phyloP scores from a whole-genome alignment of 345 rosid genomes.

The Eucalyptus coolabah region DNA sequence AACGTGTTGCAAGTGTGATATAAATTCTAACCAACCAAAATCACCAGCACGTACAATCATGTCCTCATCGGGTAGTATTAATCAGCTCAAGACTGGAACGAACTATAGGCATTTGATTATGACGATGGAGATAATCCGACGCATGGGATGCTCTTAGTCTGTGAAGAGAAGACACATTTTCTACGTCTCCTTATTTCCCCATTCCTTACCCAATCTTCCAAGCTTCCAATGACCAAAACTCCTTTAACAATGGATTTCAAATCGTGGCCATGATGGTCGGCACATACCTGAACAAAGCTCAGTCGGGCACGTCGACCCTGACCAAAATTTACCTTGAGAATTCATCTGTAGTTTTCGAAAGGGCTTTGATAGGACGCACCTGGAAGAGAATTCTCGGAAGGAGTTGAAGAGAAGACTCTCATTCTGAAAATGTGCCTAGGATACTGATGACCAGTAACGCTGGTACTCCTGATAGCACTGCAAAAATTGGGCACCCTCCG shows the following conservation, averaged over 20 bases:
- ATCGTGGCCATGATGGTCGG: not conserved
- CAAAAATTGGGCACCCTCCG: no score
- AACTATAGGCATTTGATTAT: fast-evolving
- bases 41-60: not conserved
- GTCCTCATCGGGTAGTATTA: not conserved
- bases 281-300: not conserved
- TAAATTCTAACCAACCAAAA: not conserved
- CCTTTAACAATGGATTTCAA: fast-evolving
- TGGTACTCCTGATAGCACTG: no score
- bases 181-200: not conserved
- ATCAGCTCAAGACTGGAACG: not conserved
- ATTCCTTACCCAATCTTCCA: not conserved
- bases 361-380: fast-evolving
- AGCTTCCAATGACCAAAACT: not conserved
- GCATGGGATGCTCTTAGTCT: not conserved
- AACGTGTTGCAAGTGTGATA: not conserved
- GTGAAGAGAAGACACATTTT: not conserved
- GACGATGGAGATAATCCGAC: not conserved
- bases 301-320: not conserved
- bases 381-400: not conserved
- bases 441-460: fast-evolving
- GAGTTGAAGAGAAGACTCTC: no score
- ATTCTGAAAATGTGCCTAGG: no score
- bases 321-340: not conserved
- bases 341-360: not conserved